Evolutionary conservation across 441 rosid species (phyloP).

Genomic region (Raphanus hybrid): DNA sequence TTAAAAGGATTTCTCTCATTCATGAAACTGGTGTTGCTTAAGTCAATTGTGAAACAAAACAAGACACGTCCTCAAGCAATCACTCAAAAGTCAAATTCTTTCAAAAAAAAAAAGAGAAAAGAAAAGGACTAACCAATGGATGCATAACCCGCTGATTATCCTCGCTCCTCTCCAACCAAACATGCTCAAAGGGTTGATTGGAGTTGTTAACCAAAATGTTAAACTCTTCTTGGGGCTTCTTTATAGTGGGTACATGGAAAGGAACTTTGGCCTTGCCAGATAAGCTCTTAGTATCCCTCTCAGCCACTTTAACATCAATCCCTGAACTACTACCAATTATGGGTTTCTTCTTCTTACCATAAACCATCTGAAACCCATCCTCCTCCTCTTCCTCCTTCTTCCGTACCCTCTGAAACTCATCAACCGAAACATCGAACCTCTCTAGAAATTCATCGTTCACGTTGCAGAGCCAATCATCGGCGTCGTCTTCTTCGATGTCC

Average conservation of each 20-base stretch:
- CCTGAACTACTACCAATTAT: background rate
- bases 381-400: slow-evolving; percentile 53
- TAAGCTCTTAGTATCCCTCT: slow-evolving; percentile 37
- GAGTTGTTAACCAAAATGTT: slow-evolving; percentile 75
- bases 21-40: background rate
- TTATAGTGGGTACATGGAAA: slow-evolving; percentile 79
- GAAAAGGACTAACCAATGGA: slow-evolving; percentile 76
- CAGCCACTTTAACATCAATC: slow-evolving; percentile 61
- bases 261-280: slow-evolving; percentile 74
- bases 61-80: background rate
- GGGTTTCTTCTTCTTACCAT: slow-evolving; percentile 70
- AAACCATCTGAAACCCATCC: slow-evolving; percentile 76
- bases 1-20: background rate
- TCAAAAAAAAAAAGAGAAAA: background rate
- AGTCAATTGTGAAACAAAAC: background rate
- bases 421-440: slow-evolving; percentile 63
- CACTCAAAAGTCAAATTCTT: too few relatives aligned
- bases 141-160: slow-evolving; percentile 73
- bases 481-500: slow-evolving; percentile 58
- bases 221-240: slow-evolving; percentile 83
- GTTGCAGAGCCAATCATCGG: slow-evolving; percentile 74
- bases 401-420: slow-evolving; percentile 55
- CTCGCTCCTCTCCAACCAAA: slow-evolving; percentile 81
- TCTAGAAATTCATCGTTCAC: slow-evolving; percentile 71
- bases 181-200: slow-evolving; percentile 86